Evolutionary conservation across 2,329 filamentous ascomycete genomes (phyloP), one percentile per base, ranked within the genome.

Genomic region (Fusarium sp.): DNA sequence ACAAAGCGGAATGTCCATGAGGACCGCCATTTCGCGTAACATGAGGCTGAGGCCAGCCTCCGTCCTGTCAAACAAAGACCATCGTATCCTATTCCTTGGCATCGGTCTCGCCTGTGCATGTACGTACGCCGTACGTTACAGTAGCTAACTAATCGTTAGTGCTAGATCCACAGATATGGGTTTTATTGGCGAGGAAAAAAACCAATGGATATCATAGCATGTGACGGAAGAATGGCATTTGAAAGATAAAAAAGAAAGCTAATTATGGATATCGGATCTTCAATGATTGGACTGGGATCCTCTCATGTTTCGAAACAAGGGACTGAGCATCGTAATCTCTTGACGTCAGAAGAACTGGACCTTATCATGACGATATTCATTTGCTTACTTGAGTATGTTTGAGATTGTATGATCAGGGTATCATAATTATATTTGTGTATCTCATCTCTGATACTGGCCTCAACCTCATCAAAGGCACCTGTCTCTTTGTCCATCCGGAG

Each of bases 141-240:
- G n/a, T n/a, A n/a, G n/a, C n/a, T n/a, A n/a, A 31, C 33, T 30
- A 35, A 35, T 42, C n/a, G 14, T 41, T 67, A 41, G 56, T 53
- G 38, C 20, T 54, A 66, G 75, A 35, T 75, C 75, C 71, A 77
- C 71, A 69, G 60, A 77, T 64, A 75, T 77, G 73, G 71, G 71
- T 77, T 76, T 70, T 59, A 56, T 41, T 42, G 36, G 67, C 62
- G 24, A 63, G 9, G 39, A 45, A 54, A 51, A 50, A 68, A 53
- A 26, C 50, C 70, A 67, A 71, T 67, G 44, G 33, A 42, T 68
- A 44, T 53, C 61, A 58, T 57, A 63, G 44, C 47, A 60, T 68
- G 68, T 68, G 70, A 66, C 65, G 68, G 72, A 68, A 67, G n/a
- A 61, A 72, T 61, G 31, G 71, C 38, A 45, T 54, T 58, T 39